Base-by-base conservation (phyloP, 257 asterid genomes). In the Solanum peruvianum region DNA sequence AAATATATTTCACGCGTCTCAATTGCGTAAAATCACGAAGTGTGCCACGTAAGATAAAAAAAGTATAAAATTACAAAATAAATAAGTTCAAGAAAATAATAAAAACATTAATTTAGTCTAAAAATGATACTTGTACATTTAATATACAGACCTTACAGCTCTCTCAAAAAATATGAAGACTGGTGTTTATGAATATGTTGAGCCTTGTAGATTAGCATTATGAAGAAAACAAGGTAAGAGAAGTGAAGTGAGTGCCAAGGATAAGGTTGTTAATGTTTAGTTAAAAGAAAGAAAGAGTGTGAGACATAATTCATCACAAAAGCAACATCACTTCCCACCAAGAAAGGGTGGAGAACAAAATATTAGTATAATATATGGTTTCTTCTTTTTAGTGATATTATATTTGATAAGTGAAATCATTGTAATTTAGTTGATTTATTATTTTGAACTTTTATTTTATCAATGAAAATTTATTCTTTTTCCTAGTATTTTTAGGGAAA, bases 281-380 rank as follows among this genome's bases (percentile, higher is more conserved):
- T 31, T 33, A 80, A 78, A 29, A 45, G 42, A 27, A 78, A 78
- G 27, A 29, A 37, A 41, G 41, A 37, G 60, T 66, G 44, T 47
- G 84, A 77, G 42, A 35, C 73, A 56, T 18, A 56, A 58, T 25
- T 20, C 66, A 85, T 44, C 77, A 56, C 56, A 42, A 27, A 62
- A 31, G 27, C 14, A 66, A 20, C 12, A 37, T 56, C 86, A 25
- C 77, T 88, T 60, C 83, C 86, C 86, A 84, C 90, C 88, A 85
- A 78, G 86, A 85, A 85, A 88, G 37, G 41, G 47, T 39, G 52
- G 82, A 75, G 11, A 23, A 39, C 5, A 75, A 39, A 75, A 5
- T 6, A 41, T 23, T 39, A 56, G 64, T 56, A 20, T 75, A 75
- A 25, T 76, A 60, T 58, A 29, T 13, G 23, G 52, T 15, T 76